phyloP scores from a whole-genome alignment of 1,284 basidiomycete species.

The Serendipita sp. region DNA sequence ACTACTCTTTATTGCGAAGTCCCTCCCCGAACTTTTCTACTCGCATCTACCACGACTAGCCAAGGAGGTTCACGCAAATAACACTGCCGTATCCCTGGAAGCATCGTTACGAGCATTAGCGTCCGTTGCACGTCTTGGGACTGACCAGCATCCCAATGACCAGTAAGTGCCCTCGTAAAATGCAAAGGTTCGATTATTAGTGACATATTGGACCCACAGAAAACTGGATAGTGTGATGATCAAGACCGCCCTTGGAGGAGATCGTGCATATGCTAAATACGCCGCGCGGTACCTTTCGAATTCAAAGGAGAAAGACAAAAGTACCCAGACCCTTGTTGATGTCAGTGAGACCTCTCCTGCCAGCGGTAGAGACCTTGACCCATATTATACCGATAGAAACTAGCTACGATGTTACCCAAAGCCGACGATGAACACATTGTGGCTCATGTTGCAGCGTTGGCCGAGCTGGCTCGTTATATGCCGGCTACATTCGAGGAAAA shows the following conservation, averaged over 20 bases:
- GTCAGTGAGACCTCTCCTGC: conserved; percentile 30
- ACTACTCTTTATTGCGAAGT: conserved; percentile 55
- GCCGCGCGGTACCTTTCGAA: conserved; percentile 66
- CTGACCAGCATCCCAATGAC: conserved; percentile 42
- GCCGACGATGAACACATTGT: conserved; percentile 42
- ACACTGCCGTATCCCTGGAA: conserved; percentile 46
- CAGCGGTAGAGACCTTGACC: background rate
- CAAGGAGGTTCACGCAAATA: conserved; percentile 53
- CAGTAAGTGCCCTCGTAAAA: conserved; percentile 34
- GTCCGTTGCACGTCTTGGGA: conserved; percentile 46
- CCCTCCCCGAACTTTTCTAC: conserved; percentile 60
- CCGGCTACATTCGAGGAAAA: conserved; percentile 64
- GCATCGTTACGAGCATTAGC: conserved; percentile 64
- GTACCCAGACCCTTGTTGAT: conserved; percentile 44
- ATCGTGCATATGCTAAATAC: conserved; percentile 70
- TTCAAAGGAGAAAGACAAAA: conserved; percentile 36
- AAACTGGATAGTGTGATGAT: conserved; percentile 53
- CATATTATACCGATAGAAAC: conserved; percentile 28
- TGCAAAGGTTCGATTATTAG: background rate
- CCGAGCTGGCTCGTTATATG: conserved; percentile 57
- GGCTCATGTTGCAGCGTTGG: conserved; percentile 56
- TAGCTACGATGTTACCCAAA: conserved; percentile 40
- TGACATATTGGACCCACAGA: conserved; percentile 22
- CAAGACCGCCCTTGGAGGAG: conserved; percentile 46
- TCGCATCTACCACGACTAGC: conserved; percentile 61